Evolutionary conservation across 106 monocot species (phyloP), one percentile per base, ranked within the genome.

Genomic region (Dendrobium officinale): DNA sequence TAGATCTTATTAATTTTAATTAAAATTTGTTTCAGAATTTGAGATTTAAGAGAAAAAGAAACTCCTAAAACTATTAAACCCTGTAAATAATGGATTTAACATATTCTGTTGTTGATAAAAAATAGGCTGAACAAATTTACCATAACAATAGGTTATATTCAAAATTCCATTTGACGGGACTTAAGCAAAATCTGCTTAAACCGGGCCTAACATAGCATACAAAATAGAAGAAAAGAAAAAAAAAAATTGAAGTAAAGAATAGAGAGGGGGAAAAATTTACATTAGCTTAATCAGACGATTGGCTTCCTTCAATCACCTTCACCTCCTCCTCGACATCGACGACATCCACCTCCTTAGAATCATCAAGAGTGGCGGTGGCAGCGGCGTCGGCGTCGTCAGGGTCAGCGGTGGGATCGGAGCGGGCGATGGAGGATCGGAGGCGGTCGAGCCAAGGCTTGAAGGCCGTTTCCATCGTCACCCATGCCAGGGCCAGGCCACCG

Each of bases 381-480:
- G 47, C 42, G 18, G 15, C 81, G 20, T 42, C 80, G 40, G 80
- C 89, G 18, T 82, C 77, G 75, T 89, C 88, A 74, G 83, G 82
- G 82, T 91, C 94, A 42, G 41, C 79, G 55, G 78, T 41, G 43
- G 87, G 82, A 56, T 89, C 87, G 42, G 89, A 83, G 64, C 85
- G 75, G 82, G 54, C 18, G 77, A 89, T 78, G 73, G 89, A 16
- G 77, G 77, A 72, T 17, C 89, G 91, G 79, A 91, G 49, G 79
- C 87, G 79, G 61, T 92, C 90, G 44, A 97, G 86, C 79, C 85
- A 88, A 66, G 94, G 92, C 77, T 90, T 94, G 90, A 91, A 97
- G 72, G 97, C 94, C 64, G 90, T 91, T 88, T 97, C 97, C 83
- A 97, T 73, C 42, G 97, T 88, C 44, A 91, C 67, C 94, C 94